Conservation (phyloP, 768 basidiomycete genomes). For the Tulasnella sp. region DNA sequence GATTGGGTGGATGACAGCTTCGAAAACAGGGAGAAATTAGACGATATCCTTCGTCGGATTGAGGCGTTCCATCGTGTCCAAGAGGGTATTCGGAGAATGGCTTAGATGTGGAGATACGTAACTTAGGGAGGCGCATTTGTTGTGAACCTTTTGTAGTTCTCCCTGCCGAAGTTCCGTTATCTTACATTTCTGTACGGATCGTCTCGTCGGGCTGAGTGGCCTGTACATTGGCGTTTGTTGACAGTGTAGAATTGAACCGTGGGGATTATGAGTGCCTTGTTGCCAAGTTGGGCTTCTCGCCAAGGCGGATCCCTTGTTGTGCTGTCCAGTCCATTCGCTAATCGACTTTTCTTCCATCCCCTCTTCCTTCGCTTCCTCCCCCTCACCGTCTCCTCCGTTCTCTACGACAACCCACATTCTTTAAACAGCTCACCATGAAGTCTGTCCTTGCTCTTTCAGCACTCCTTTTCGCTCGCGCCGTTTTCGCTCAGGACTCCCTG, state of each 20-base stretch:
- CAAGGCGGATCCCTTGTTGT: background rate
- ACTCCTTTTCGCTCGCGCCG: background rate
- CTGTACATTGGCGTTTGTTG: background rate
- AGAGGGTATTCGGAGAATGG: background rate
- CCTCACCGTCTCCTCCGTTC: background rate
- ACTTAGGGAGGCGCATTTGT: too few relatives aligned
- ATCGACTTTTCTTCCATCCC: background rate
- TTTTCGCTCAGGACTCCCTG: background rate
- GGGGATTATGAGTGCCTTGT: background rate
- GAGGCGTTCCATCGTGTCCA: background rate
- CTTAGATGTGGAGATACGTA: too few relatives aligned
- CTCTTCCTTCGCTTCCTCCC: background rate
- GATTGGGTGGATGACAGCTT: background rate
- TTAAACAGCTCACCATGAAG: conserved; percentile 7
- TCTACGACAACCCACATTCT: background rate
- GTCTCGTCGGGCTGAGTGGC: background rate
- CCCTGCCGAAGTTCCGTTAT: background rate
- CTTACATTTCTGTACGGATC: background rate
- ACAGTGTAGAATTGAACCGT: background rate
- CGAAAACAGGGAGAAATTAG: background rate
- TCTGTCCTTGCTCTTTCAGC: background rate
- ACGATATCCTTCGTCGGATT: too few relatives aligned
- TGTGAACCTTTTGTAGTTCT: background rate
- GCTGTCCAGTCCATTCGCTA: background rate
- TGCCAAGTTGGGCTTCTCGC: background rate